Evolutionary conservation across 208 protist species (phyloP), one percentile per base, ranked within the genome.

Genomic region (Endotrypanum monterogeii): DNA sequence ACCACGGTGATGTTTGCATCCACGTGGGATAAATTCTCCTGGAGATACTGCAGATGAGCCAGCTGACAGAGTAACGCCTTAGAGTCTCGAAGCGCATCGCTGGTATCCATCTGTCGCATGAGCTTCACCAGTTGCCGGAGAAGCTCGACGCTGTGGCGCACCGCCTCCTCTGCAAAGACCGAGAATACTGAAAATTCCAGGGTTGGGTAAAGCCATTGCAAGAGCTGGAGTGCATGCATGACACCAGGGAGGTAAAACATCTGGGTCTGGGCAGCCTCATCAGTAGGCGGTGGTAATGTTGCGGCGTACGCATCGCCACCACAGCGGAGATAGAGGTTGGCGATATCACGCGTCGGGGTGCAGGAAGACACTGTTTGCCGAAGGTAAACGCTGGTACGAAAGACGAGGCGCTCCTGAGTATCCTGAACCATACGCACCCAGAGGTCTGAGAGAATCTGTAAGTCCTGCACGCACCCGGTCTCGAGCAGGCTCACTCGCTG

Each of bases 81-180:
- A n/a, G 86, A 62, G 67, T 84, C 75, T 23, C 76, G 71, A 71
- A 85, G 67, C 37, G 74, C 58, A 39, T 85, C 69, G 11, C 41
- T 73, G 71, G 68, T 57, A 62, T 82, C 69, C n/a, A 70, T 28
- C 48, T 79, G 73, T 44, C 62, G 75, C 74, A 97, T 90, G 30
- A 93, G 56, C 58, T 85, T 87, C 48, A 79, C 79, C 37, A 95
- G 68, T 58, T 93, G 84, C 32, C 86, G 81, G 32, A 94, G 65
- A 44, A 92, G 80, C 32, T 75, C 67, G 57, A 97, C 67, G 4
- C 83, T 83, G 51, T 83, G 71, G 71, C 92, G 75, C 67, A 97
- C 90, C n/a, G 89, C 88, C 75, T 97, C 93, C 74, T 93, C 89
- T 3, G 93, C 90, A 84, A 95, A 95, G 14, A 92, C 90, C 28